These are phyloP conservation scores for Lunasporangiospora selenospora DNA, from an alignment of 192 early-diverging fungal species.

Conservation along the genomic window DNA sequence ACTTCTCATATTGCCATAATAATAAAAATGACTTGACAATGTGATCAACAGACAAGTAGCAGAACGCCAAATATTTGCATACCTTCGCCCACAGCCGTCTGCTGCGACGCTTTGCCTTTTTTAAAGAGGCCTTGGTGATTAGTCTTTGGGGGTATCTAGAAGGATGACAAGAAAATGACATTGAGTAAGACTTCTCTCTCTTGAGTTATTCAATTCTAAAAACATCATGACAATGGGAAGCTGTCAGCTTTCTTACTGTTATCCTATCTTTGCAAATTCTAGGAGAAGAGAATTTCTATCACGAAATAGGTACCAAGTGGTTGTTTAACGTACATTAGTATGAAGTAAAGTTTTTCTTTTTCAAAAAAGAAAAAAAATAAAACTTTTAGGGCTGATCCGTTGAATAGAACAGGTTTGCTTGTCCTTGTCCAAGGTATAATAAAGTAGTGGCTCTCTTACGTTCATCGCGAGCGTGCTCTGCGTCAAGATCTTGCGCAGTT, in stretches of 20 bases:
- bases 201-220: not conserved
- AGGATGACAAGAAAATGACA: not conserved
- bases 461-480: constrained; percentile 31
- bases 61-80: not conserved
- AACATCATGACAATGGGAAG: no score
- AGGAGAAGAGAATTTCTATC: constrained; percentile 27
- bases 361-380: not conserved
- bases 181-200: not conserved
- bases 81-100: constrained; percentile 13
- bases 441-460: no score
- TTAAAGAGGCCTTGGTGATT: constrained; percentile 20
- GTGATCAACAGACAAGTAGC: no score
- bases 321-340: no score
- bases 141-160: constrained; percentile 8
- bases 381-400: no score
- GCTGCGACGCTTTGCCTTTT: constrained; percentile 35
- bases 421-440: no score
- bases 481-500: constrained; percentile 33
- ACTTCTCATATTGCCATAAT: no score
- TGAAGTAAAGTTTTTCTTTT: no score
- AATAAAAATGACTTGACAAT: no score
- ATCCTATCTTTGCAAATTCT: constrained; percentile 20
- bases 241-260: constrained; percentile 29
- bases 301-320: not conserved
- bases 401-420: no score